Conservation (phyloP, 306 rosid species). For the Cotoneaster glaucophyllus region DNA sequence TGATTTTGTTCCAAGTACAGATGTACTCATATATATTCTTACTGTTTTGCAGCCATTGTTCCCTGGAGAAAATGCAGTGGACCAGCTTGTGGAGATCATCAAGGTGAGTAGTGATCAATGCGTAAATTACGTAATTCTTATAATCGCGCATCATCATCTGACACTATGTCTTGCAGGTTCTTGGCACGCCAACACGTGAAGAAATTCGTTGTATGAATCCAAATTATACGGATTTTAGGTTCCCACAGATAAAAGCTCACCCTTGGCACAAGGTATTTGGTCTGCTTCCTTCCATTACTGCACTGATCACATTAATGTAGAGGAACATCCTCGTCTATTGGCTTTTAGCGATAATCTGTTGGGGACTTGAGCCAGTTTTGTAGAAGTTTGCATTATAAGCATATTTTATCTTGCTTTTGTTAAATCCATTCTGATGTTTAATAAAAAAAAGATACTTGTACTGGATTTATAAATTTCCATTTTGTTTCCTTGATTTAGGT, state of each 20-base stretch:
- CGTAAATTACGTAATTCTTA: not conserved
- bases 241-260: slow-evolving; percentile 93
- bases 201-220: slow-evolving; percentile 99
- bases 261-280: slow-evolving; percentile 93
- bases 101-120: slow-evolving; percentile 40
- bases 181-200: slow-evolving; percentile 97
- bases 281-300: slow-evolving; percentile 13
- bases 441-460: not conserved
- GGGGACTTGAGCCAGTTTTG: not conserved
- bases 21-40: not conserved
- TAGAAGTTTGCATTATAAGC: not conserved
- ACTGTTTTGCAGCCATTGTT: slow-evolving; percentile 64
- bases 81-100: slow-evolving; percentile 95
- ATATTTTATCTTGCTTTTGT: not conserved
- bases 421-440: not conserved
- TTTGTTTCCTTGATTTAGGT: slow-evolving; percentile 36
- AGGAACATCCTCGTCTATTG: not conserved
- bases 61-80: slow-evolving; percentile 95
- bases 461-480: not conserved
- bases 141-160: not conserved
- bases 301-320: not conserved
- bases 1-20: not conserved
- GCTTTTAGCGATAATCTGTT: not conserved
- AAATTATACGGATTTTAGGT: slow-evolving; percentile 78
- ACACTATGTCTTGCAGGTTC: slow-evolving; percentile 50